Conservation (phyloP, 306 rosid genomes). For the Cercis canadensis region DNA sequence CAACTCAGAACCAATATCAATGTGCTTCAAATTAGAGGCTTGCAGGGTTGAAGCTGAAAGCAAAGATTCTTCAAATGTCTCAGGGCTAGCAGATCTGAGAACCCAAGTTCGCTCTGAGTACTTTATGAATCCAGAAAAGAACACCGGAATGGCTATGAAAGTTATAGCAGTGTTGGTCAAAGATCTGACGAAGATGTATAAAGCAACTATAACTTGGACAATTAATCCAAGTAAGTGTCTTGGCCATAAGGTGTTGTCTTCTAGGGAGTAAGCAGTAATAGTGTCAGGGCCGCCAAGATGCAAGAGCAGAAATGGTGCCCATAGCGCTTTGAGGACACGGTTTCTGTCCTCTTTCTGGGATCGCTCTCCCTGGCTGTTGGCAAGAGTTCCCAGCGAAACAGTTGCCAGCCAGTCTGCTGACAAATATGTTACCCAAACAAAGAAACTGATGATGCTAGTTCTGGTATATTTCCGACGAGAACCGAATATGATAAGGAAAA, state of each 20-base stretch:
- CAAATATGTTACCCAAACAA: constrained; percentile 28
- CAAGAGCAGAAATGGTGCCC: constrained; percentile 41
- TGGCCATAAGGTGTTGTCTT: constrained; percentile 26
- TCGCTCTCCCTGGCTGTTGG: background rate
- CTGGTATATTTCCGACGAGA: background rate
- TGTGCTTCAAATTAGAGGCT: background rate
- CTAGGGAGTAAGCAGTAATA: constrained; percentile 34
- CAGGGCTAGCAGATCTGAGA: constrained; percentile 30
- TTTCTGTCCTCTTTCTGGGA: background rate
- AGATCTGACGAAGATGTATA: background rate
- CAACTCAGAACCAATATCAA: background rate
- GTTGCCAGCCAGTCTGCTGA: constrained; percentile 29
- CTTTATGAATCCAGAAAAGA: constrained; percentile 22
- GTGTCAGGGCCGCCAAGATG: constrained; percentile 43
- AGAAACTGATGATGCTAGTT: background rate
- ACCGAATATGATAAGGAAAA: constrained; percentile 11
- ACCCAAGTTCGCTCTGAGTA: constrained; percentile 27
- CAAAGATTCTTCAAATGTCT: constrained; percentile 25
- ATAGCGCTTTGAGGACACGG: background rate
- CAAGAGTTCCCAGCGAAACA: constrained; percentile 6
- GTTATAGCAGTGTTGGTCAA: background rate
- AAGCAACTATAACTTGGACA: constrained; percentile 11
- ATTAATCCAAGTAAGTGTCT: constrained; percentile 22
- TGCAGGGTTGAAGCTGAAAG: background rate
- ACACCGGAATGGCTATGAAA: constrained; percentile 15